Evolutionary conservation across 2,329 filamentous ascomycete genomes (phyloP).

Genomic region (Stemphylium lycopersici): DNA sequence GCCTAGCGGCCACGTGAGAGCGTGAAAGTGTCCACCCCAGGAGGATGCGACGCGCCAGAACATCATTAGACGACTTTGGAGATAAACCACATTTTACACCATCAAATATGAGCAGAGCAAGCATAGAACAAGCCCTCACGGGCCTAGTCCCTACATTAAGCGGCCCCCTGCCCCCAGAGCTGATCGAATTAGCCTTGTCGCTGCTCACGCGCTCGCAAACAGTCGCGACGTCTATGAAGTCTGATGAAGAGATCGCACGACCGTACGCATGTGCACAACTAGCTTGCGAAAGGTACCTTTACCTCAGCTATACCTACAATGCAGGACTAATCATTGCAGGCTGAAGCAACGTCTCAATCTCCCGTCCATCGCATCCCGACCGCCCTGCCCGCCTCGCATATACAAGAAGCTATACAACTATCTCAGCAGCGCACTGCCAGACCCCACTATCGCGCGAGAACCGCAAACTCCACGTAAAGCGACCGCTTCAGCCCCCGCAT

Average conservation of each 20-base stretch:
- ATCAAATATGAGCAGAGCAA: conserved; percentile 27
- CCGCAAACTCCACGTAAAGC: conserved; percentile 43
- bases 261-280: conserved; percentile 56
- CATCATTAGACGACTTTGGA: neutral
- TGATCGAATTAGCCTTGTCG: conserved; percentile 42
- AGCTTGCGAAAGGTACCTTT: conserved; percentile 80
- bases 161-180: conserved; percentile 40
- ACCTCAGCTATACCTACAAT: neutral
- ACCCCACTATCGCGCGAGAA: conserved; percentile 30
- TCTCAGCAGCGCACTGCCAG: conserved; percentile 73
- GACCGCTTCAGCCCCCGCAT: conserved; percentile 25
- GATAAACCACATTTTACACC: neutral
- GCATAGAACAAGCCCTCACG: conserved; percentile 43
- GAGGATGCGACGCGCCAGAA: conserved; percentile 11
- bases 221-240: conserved; percentile 56
- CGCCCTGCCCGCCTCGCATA: conserved; percentile 52
- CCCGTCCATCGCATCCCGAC: conserved; percentile 42
- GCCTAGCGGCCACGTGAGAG: conserved; percentile 17
- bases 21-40: conserved; percentile 4
- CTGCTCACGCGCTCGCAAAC: conserved; percentile 46
- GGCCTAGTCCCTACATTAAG: conserved; percentile 52
- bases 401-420: conserved; percentile 86
- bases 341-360: conserved; percentile 62
- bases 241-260: conserved; percentile 46
- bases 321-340: conserved; percentile 55